A percentile compares a stretch with the other conserved stretches of the same genome.
phyloP scores from a whole-genome alignment of 257 asterid species.

The Solanum dulcamara region DNA sequence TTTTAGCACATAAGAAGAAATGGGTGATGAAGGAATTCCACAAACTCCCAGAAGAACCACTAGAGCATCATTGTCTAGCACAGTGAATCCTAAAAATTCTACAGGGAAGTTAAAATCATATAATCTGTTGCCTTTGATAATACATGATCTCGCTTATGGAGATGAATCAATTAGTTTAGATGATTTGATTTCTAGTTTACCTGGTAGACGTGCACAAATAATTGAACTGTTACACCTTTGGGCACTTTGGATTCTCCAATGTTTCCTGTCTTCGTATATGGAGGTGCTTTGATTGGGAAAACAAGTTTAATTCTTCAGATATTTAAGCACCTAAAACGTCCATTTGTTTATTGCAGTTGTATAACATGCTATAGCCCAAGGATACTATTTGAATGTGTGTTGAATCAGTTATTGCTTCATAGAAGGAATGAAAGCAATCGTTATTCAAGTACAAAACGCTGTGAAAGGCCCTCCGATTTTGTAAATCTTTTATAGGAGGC shows the following conservation, averaged over 20 bases:
- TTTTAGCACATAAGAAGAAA: conserved; percentile 11
- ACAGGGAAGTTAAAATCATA: conserved; percentile 19
- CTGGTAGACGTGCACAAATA: conserved; percentile 61
- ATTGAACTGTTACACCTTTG: conserved; percentile 41
- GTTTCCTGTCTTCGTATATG: conserved; percentile 65
- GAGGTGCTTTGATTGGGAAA: conserved; percentile 84
- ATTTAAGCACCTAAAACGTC: conserved; percentile 63
- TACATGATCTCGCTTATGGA: conserved; percentile 35
- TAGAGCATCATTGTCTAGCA: conserved; percentile 31
- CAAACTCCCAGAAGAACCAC: conserved; percentile 47
- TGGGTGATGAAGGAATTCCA: conserved; percentile 43
- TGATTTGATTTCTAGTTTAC: conserved; percentile 49
- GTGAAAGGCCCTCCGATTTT: conserved; percentile 87
- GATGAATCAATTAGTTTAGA: conserved; percentile 39
- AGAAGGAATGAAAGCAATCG: conserved; percentile 51
- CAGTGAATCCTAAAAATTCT: conserved; percentile 28
- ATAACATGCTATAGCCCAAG: conserved; percentile 66
- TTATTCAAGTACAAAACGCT: conserved; percentile 64
- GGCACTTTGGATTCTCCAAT: conserved; percentile 83
- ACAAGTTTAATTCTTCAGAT: conserved; percentile 51
- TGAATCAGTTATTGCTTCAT: conserved; percentile 83
- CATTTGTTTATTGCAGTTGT: conserved; percentile 64
- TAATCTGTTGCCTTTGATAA: conserved; percentile 10
- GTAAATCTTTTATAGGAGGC: conserved; percentile 66
- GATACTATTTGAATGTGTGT: conserved; percentile 68